Evolutionary conservation across 805 yeast species (phyloP).

Genomic region (Hanseniaspora jakobsenii): DNA sequence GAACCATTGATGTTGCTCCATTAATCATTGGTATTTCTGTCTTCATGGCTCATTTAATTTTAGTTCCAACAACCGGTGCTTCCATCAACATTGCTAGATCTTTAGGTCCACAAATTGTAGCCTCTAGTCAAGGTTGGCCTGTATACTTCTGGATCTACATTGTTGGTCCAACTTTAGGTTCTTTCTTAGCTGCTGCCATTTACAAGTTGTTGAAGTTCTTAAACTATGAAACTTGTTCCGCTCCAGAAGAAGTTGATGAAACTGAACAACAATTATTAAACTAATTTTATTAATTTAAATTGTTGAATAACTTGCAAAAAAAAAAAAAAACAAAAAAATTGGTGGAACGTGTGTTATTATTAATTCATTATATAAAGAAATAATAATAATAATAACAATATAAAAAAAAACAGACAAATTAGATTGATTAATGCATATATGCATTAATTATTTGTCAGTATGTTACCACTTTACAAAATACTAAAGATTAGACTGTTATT

Average conservation of each 20-base stretch:
- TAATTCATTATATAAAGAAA: too few species aligned
- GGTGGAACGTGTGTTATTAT: too few species aligned
- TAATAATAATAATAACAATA: too few species aligned
- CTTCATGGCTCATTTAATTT: constrained; percentile 68
- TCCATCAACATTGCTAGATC: constrained; percentile 88
- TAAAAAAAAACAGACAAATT: too few species aligned
- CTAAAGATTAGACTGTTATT: too few species aligned
- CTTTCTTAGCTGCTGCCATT: constrained; percentile 51
- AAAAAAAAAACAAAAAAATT: too few species aligned
- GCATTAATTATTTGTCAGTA: too few species aligned
- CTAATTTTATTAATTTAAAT: too few species aligned
- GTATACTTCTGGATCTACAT: constrained; percentile 83
- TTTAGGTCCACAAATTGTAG: constrained; percentile 72
- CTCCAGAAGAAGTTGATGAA: constrained; percentile 6
- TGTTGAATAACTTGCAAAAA: too few species aligned
- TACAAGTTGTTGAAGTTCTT: constrained; percentile 56
- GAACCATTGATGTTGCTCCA: constrained; percentile 68
- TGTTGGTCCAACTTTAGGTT: constrained; percentile 75
- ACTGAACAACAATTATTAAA: too few species aligned
- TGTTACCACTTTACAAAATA: too few species aligned
- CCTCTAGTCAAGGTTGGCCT: constrained; percentile 48
- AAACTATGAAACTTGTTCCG: constrained; percentile 44
- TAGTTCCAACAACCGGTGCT: constrained; percentile 79
- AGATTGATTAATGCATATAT: too few species aligned
- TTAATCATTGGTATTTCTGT: constrained; percentile 71